These are phyloP conservation scores for Mucor lusitanicus DNA, from an alignment of 371 early-diverging fungal genomes.

Conservation along the genomic window DNA sequence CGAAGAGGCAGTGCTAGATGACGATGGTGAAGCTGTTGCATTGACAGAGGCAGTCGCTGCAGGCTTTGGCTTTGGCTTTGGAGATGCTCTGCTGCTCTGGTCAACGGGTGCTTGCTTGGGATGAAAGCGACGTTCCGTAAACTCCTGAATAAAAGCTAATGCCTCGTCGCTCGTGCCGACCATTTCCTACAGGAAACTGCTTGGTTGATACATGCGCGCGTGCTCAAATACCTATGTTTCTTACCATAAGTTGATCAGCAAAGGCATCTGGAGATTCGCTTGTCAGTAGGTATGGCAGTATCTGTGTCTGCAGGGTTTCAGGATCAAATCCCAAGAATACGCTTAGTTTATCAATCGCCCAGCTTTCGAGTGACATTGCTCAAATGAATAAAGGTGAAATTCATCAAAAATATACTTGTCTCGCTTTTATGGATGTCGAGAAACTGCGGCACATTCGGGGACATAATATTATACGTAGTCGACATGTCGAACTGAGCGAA, in stretches of 20 bases:
- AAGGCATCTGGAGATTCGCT: slow-evolving; percentile 34
- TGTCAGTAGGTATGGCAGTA: slow-evolving; percentile 42
- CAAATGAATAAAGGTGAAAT: neutral
- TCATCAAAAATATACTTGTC: neutral
- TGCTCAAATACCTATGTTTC: neutral
- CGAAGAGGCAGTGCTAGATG: slow-evolving; percentile 1
- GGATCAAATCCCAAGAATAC: slow-evolving; percentile 52
- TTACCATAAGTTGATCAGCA: slow-evolving; percentile 43
- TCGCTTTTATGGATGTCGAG: neutral
- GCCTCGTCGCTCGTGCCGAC: slow-evolving; percentile 36
- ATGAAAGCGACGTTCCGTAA: slow-evolving; percentile 33
- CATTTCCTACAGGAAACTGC: slow-evolving; percentile 26
- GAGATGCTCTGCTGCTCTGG: neutral
- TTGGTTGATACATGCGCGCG: neutral
- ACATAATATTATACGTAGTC: neutral
- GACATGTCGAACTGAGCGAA: no score
- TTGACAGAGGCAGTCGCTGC: neutral
- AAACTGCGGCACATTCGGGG: slow-evolving; percentile 1
- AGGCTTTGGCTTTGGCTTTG: slow-evolving; percentile 4
- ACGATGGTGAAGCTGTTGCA: neutral
- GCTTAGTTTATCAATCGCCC: slow-evolving; percentile 46
- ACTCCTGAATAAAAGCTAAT: slow-evolving; percentile 36
- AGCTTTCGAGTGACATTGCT: slow-evolving; percentile 24
- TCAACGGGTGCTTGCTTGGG: neutral
- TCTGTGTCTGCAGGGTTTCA: slow-evolving; percentile 41